Conservation (phyloP, 257 asterid species). For the Capsicum pubescens region DNA sequence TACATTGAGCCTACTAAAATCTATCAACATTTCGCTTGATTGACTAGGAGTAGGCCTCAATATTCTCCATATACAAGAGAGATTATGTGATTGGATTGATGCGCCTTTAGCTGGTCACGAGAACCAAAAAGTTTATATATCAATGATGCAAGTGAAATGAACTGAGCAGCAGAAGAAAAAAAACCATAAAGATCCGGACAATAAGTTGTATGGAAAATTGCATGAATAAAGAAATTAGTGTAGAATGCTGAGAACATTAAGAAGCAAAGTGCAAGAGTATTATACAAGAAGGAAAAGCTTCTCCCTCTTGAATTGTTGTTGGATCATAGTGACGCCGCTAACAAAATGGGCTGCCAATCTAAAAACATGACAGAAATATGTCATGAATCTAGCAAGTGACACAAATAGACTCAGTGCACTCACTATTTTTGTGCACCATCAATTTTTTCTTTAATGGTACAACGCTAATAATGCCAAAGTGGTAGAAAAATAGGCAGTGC, state of each 20-base stretch:
- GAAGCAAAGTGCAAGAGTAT: background rate
- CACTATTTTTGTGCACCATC: too few relatives aligned
- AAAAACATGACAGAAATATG: too few relatives aligned
- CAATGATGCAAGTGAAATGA: background rate
- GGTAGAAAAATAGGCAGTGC: too few relatives aligned
- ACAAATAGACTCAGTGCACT: too few relatives aligned
- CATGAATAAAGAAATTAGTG: background rate
- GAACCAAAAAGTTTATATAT: background rate
- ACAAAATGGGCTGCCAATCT: too few relatives aligned
- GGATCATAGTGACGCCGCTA: background rate
- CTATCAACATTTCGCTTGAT: too few relatives aligned
- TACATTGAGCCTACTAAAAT: too few relatives aligned
- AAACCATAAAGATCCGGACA: background rate
- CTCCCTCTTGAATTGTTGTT: background rate
- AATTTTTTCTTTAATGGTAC: too few relatives aligned
- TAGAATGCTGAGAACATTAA: background rate
- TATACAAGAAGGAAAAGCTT: background rate
- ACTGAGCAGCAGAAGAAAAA: background rate
- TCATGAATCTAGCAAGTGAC: too few relatives aligned
- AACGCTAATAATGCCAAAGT: too few relatives aligned
- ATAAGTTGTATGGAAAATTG: background rate
- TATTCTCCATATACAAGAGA: background rate
- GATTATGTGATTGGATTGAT: background rate
- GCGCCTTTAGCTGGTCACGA: background rate
- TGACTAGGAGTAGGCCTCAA: background rate